These are phyloP conservation scores for Lumnitzera littorea DNA, from an alignment of 345 rosid genomes.

Conservation along the genomic window DNA sequence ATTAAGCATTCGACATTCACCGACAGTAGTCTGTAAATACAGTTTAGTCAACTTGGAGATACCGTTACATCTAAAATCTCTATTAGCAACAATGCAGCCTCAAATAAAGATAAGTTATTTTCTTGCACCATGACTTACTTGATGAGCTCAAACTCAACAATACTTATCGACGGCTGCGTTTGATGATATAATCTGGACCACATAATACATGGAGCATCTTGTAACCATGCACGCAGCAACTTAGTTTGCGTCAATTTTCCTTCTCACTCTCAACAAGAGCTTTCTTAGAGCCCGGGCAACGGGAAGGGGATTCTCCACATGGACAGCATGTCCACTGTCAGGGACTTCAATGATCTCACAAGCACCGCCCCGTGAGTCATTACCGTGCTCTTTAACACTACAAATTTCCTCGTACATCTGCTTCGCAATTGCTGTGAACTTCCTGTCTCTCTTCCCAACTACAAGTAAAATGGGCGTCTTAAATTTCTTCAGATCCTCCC, in stretches of 20 bases:
- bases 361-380: not conserved
- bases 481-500: slow-evolving; percentile 72
- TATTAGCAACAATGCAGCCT: too few species aligned
- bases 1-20: too few species aligned
- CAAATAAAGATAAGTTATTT: too few species aligned
- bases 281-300: slow-evolving; percentile 45
- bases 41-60: too few species aligned
- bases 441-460: slow-evolving; percentile 62
- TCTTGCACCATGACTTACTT: too few species aligned
- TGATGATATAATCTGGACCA: too few species aligned
- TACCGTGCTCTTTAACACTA: slow-evolving; percentile 12
- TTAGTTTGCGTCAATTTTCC: not conserved
- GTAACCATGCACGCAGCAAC: too few species aligned
- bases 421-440: slow-evolving; percentile 57
- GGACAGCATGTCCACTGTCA: slow-evolving; percentile 75
- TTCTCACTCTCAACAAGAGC: slow-evolving; percentile 31
- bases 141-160: too few species aligned
- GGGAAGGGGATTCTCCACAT: slow-evolving; percentile 73
- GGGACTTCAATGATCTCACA: slow-evolving; percentile 50
- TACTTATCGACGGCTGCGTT: too few species aligned
- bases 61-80: too few species aligned
- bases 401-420: slow-evolving; percentile 35
- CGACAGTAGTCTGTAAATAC: too few species aligned
- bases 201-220: too few species aligned
- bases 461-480: slow-evolving; percentile 45